A percentile compares a stretch with the other conserved stretches of the same genome.
Conservation (phyloP, 164 flowering plant genomes). For the Berberis thunbergii region DNA sequence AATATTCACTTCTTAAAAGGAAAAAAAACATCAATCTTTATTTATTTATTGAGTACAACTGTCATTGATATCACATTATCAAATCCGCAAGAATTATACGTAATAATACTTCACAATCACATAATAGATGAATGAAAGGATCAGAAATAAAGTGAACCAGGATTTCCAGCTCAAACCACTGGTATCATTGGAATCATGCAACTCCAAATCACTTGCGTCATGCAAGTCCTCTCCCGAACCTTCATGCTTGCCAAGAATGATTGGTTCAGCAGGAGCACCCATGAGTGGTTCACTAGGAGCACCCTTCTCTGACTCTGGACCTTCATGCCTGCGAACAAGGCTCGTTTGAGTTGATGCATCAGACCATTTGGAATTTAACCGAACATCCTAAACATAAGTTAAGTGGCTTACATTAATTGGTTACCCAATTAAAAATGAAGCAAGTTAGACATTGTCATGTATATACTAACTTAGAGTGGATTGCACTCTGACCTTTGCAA, state of each 20-base stretch:
- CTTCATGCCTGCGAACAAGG: conserved; percentile 24
- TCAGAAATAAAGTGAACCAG: conserved; percentile 1
- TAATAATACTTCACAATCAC: not conserved
- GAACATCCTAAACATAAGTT: conserved; percentile 22
- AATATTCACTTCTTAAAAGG: no score
- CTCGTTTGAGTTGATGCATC: conserved; percentile 17
- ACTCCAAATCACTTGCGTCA: not conserved
- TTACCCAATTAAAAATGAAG: not conserved
- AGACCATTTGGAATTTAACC: conserved; percentile 18
- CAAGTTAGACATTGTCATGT: not conserved
- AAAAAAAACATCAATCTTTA: no score
- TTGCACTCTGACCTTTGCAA: conserved; percentile 15
- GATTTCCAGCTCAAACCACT: not conserved
- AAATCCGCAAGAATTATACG: not conserved
- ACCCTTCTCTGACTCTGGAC: not conserved
- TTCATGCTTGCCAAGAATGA: not conserved
- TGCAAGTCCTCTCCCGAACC: not conserved
- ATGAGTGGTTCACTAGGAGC: not conserved
- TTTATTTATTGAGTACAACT: no score
- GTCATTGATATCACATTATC: not conserved
- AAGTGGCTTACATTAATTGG: conserved; percentile 13
- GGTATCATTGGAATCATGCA: not conserved
- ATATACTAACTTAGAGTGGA: not conserved
- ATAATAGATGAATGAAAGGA: not conserved
- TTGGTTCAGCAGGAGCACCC: not conserved